These are phyloP conservation scores for Oryza glumipatula DNA, from an alignment of 176 grass and related monocot genomes.

Conservation along the genomic window DNA sequence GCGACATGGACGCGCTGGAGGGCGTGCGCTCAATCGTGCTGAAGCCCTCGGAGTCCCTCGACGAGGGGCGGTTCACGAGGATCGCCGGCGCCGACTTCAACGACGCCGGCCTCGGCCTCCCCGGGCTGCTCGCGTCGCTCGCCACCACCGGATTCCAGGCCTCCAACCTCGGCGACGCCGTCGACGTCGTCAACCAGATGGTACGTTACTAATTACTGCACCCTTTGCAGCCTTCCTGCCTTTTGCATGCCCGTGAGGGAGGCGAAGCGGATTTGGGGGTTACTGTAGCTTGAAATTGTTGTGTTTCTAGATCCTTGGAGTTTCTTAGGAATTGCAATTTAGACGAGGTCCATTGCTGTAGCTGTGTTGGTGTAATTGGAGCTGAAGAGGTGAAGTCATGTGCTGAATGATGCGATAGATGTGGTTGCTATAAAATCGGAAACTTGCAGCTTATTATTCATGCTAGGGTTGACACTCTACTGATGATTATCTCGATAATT, in stretches of 20 bases:
- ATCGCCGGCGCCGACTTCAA: conserved; percentile 79
- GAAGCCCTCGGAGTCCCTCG: conserved; percentile 71
- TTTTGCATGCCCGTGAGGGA: neutral
- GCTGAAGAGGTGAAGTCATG: neutral
- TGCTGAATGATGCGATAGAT: neutral
- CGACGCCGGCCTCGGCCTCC: conserved; percentile 59
- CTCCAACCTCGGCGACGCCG: conserved; percentile 76
- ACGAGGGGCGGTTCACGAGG: conserved; percentile 58
- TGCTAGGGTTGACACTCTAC: neutral
- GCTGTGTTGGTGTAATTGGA: neutral
- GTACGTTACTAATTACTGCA: neutral
- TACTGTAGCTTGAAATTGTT: neutral
- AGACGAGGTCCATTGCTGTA: neutral
- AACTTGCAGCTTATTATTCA: neutral
- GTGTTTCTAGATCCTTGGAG: neutral
- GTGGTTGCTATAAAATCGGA: neutral
- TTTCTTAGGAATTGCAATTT: neutral
- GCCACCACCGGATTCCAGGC: conserved; percentile 78
- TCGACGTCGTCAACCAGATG: conserved; percentile 81
- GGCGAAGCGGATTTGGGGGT: neutral
- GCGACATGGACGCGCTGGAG: conserved; percentile 46
- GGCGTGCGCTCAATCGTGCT: conserved; percentile 65
- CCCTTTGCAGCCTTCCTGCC: neutral
- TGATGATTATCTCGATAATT: neutral
- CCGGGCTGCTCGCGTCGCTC: conserved; percentile 59